These are phyloP conservation scores for Neonectria magnoliae DNA, from an alignment of 2,329 filamentous ascomycete species.

Conservation along the genomic window DNA sequence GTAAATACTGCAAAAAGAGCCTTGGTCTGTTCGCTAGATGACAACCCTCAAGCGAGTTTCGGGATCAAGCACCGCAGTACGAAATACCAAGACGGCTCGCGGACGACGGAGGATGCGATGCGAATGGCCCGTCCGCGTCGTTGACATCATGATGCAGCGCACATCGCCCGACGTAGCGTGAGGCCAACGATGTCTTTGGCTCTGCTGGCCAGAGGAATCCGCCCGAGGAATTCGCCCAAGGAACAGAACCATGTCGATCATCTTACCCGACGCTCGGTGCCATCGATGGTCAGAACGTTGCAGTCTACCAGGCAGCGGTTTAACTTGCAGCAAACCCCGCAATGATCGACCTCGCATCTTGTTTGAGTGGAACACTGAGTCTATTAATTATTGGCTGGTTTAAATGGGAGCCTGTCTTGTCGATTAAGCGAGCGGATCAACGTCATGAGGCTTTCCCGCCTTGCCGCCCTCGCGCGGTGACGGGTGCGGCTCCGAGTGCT, in stretches of 20 bases:
- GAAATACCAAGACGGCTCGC: not conserved
- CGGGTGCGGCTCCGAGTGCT: not conserved
- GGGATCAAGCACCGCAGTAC: not conserved
- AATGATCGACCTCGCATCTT: not conserved
- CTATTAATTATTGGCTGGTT: not conserved
- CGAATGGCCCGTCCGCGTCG: not conserved
- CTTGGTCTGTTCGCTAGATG: not conserved
- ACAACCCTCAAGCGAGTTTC: not conserved
- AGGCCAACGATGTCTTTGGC: not conserved
- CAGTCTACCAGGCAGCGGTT: not conserved
- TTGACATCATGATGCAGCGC: slow-evolving; percentile 23
- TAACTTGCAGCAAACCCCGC: not conserved
- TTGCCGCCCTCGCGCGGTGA: not conserved
- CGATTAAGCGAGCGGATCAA: not conserved
- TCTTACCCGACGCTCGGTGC: not conserved
- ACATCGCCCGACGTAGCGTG: slow-evolving; percentile 9
- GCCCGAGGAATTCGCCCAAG: not conserved
- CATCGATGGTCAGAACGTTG: slow-evolving; percentile 9
- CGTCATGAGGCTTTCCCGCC: not conserved
- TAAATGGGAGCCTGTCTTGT: not conserved
- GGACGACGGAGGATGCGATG: not conserved
- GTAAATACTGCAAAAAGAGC: not conserved
- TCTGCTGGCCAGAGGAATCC: not conserved
- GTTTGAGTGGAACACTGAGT: not conserved
- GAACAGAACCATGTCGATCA: not conserved